Evolutionary conservation across 495 filamentous ascomycete genomes (phyloP).

Genomic region (Neurospora sp.): DNA sequence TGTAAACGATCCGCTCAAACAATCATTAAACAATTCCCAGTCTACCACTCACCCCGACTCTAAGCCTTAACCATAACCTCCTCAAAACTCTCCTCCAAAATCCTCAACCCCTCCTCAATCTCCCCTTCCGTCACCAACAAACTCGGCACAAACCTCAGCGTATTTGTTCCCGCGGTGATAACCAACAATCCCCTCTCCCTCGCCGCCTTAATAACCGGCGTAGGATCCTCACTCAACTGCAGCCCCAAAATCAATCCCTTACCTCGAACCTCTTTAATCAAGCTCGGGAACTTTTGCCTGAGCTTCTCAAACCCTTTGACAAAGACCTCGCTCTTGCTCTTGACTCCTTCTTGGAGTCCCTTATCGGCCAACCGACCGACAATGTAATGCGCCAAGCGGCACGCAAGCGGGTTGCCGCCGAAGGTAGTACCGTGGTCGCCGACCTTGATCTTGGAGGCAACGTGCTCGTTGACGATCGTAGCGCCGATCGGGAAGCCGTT

Average conservation of each 20-base stretch:
- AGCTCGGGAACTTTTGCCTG: slow-evolving; percentile 54
- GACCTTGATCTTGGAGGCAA: slow-evolving; percentile 73
- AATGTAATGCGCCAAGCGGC: slow-evolving; percentile 73
- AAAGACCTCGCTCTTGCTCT: slow-evolving; percentile 56
- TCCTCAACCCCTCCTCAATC: slow-evolving; percentile 62
- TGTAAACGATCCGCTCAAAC: not conserved
- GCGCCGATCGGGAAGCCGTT: slow-evolving; percentile 95
- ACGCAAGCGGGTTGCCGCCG: slow-evolving; percentile 86
- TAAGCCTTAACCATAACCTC: slow-evolving; percentile 12
- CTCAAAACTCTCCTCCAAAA: slow-evolving; percentile 66
- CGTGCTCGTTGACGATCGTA: slow-evolving; percentile 67
- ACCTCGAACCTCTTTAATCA: slow-evolving; percentile 71
- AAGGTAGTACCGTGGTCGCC: slow-evolving; percentile 98
- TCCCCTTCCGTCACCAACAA: slow-evolving; percentile 66
- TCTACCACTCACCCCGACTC: no score
- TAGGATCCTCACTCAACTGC: slow-evolving; percentile 63
- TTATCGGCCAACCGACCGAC: slow-evolving; percentile 60
- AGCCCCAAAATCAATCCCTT: slow-evolving; percentile 76
- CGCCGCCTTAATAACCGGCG: slow-evolving; percentile 66
- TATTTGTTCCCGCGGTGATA: slow-evolving; percentile 86
- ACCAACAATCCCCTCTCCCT: slow-evolving; percentile 81
- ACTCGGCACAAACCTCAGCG: slow-evolving; percentile 76
- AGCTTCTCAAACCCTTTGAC: slow-evolving; percentile 51
- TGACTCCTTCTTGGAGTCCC: slow-evolving; percentile 53
- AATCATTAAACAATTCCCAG: no score